phyloP scores from a whole-genome alignment of 768 basidiomycete genomes.

The Mycena venus region DNA sequence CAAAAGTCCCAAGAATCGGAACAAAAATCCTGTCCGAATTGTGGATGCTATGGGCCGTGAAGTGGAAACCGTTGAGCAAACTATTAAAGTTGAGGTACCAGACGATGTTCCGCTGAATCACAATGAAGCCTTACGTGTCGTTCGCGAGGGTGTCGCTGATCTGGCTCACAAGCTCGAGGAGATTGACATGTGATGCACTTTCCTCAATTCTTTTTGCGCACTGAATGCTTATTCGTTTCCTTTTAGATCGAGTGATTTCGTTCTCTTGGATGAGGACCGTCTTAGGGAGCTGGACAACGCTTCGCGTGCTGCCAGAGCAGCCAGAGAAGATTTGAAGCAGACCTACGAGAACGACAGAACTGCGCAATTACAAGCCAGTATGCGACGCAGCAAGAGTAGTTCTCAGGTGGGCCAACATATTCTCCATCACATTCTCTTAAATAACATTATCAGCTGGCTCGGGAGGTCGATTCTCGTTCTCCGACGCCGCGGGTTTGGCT shows the following conservation, averaged over 20 bases:
- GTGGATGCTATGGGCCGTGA: constrained; percentile 81
- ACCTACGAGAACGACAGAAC: constrained; percentile 46
- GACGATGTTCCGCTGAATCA: constrained; percentile 49
- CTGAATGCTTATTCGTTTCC: constrained; percentile 9
- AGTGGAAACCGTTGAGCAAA: constrained; percentile 52
- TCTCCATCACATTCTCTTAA: neutral
- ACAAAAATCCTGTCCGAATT: constrained; percentile 64
- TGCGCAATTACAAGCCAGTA: constrained; percentile 53
- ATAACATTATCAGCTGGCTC: neutral
- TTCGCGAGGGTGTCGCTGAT: constrained; percentile 70
- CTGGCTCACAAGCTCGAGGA: constrained; percentile 69
- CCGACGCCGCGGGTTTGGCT: constrained; percentile 22
- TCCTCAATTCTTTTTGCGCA: constrained; percentile 4
- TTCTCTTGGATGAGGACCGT: constrained; percentile 56
- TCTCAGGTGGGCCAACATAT: constrained; percentile 52
- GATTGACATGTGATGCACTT: constrained; percentile 64
- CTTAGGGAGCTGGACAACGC: constrained; percentile 65
- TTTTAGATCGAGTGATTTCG: constrained; percentile 54
- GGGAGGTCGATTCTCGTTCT: neutral
- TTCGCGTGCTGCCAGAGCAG: constrained; percentile 65
- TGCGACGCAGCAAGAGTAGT: constrained; percentile 47
- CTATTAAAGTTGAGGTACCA: constrained; percentile 20
- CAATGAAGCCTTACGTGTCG: constrained; percentile 66
- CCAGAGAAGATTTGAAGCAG: constrained; percentile 58
- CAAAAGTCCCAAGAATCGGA: constrained; percentile 41